These are phyloP conservation scores for Cutaneotrichosporon sp. DNA, from an alignment of 1,284 basidiomycete genomes.

Conservation along the genomic window DNA sequence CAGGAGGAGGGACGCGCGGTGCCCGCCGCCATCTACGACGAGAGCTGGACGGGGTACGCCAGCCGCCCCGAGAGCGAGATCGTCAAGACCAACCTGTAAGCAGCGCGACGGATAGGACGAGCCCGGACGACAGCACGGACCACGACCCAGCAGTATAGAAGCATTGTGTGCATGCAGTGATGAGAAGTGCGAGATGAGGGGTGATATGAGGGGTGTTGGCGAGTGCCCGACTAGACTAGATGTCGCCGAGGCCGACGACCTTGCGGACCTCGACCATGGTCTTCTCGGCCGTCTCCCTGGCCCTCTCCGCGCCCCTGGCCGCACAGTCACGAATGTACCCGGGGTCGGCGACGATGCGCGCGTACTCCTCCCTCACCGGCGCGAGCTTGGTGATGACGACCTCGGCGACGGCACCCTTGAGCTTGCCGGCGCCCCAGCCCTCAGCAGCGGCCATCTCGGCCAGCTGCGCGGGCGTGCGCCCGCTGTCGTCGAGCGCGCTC, in stretches of 20 bases:
- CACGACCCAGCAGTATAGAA: neutral
- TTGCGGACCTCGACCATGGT: slow-evolving; percentile 71
- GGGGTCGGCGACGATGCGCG: slow-evolving; percentile 63
- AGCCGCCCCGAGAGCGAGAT: slow-evolving; percentile 33
- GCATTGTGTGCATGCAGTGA: slow-evolving; percentile 6
- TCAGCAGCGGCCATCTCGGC: slow-evolving; percentile 55
- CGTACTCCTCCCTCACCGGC: slow-evolving; percentile 69
- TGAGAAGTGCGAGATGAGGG: slow-evolving; percentile 1
- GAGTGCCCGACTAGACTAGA: slow-evolving; percentile 1
- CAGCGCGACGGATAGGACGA: neutral
- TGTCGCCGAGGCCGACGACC: slow-evolving; percentile 63
- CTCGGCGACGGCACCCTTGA: slow-evolving; percentile 75
- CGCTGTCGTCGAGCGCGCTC: slow-evolving; percentile 20
- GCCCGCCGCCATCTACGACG: slow-evolving; percentile 54
- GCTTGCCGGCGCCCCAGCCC: slow-evolving; percentile 60
- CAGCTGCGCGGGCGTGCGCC: slow-evolving; percentile 58
- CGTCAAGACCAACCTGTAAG: slow-evolving; percentile 16
- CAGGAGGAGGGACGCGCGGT: slow-evolving; percentile 62
- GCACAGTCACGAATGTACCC: slow-evolving; percentile 68
- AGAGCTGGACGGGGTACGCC: slow-evolving; percentile 50
- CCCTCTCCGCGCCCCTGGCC: slow-evolving; percentile 64
- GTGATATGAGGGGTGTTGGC: no score
- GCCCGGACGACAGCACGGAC: neutral
- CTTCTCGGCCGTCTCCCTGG: slow-evolving; percentile 61
- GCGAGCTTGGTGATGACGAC: slow-evolving; percentile 70